Conservation (phyloP, 352 stramenopile species). For the Pythium periplocum region DNA sequence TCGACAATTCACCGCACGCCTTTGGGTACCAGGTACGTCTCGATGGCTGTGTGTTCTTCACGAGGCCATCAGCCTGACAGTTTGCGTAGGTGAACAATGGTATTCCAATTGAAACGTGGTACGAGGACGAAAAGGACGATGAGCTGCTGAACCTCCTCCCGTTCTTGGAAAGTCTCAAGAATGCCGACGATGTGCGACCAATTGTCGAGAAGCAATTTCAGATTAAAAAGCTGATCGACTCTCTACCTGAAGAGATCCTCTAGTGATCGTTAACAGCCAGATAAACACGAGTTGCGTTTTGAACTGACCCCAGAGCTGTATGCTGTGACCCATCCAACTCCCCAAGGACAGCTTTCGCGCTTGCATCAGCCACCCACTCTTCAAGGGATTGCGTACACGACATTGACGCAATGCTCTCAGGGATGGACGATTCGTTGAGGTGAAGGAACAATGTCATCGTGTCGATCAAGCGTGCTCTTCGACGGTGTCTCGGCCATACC, state of each 20-base stretch:
- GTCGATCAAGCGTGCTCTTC: no score
- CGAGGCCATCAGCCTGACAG: no score
- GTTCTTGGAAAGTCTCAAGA: constrained; percentile 90
- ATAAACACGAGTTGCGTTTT: background rate
- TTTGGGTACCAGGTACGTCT: constrained; percentile 94
- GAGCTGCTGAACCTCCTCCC: constrained; percentile 95
- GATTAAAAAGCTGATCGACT: constrained; percentile 88
- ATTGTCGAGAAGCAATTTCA: constrained; percentile 89
- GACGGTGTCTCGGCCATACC: no score
- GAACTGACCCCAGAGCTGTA: background rate
- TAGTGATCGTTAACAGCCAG: constrained; percentile 2
- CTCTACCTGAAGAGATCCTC: constrained; percentile 43
- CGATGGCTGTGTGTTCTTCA: background rate
- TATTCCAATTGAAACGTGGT: constrained; percentile 98
- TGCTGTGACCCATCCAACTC: no score
- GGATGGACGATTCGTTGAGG: no score
- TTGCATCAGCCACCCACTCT: no score
- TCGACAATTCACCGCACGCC: constrained; percentile 98
- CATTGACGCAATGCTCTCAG: no score
- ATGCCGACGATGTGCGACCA: constrained; percentile 85
- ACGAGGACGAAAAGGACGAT: constrained; percentile 94
- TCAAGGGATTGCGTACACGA: no score
- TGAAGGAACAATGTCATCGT: no score
- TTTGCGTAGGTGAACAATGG: constrained; percentile 89
- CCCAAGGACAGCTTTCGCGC: no score